Evolutionary conservation across 2,329 filamentous ascomycete species (phyloP).

Genomic region (Penicillium capsulatum): DNA sequence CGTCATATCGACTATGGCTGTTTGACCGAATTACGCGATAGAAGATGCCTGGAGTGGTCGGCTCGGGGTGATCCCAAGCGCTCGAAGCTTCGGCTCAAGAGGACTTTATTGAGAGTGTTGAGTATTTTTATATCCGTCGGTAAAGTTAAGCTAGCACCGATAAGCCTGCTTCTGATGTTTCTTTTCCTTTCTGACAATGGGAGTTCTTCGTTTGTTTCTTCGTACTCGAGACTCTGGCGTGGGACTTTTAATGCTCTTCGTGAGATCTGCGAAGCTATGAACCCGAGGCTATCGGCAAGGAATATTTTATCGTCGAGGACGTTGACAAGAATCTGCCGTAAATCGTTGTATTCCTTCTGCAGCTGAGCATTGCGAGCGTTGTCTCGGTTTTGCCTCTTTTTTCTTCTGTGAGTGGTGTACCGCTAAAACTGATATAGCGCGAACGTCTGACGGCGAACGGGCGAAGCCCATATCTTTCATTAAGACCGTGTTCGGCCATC

Average conservation of each 20-base stretch:
- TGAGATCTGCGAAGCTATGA: constrained; percentile 1
- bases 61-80: constrained; percentile 1
- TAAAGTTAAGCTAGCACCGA: constrained; percentile 2
- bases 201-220: constrained; percentile 1
- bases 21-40: constrained; percentile 2
- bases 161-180: constrained; percentile 2
- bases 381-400: constrained; percentile 1
- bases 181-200: constrained; percentile 1
- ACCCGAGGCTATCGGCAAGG: constrained; percentile 2
- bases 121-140: constrained; percentile 4
- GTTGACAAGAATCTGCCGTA: neutral
- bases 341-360: constrained; percentile 1
- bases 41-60: constrained; percentile 1
- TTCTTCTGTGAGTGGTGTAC: constrained; percentile 1
- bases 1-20: constrained; percentile 6
- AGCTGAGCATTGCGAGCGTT: constrained; percentile 1
- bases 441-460: neutral
- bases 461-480: constrained; percentile 2
- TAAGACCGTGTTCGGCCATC: constrained; percentile 1
- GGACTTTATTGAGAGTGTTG: constrained; percentile 1
- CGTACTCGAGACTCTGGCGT: neutral
- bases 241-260: neutral
- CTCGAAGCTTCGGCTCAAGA: constrained; percentile 1
- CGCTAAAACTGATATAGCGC: neutral
- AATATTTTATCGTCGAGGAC: constrained; percentile 1